phyloP scores from a whole-genome alignment of 208 protist species.

The Vickermania ingenoplastis region DNA sequence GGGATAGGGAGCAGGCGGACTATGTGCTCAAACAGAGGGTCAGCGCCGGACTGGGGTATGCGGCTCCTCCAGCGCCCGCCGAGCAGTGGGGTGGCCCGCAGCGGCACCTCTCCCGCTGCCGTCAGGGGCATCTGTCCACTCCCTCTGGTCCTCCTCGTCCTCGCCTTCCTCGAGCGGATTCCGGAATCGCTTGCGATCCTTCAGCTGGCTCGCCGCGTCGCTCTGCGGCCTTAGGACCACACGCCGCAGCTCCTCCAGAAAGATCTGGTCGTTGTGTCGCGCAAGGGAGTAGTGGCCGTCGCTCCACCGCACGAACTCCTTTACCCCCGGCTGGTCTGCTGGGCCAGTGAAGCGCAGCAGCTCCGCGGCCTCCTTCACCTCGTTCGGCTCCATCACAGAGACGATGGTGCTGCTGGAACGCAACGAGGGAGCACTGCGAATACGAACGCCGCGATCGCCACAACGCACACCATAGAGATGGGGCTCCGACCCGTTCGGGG shows the following conservation, averaged over 20 bases:
- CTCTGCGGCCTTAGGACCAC: too few relatives aligned
- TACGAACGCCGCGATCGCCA: slow-evolving; percentile 26
- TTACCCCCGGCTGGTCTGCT: neutral
- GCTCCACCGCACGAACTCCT: slow-evolving; percentile 60
- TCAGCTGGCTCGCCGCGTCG: too few relatives aligned
- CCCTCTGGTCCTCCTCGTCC: too few relatives aligned
- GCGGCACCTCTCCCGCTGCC: too few relatives aligned
- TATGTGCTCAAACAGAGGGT: too few relatives aligned
- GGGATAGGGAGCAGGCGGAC: too few relatives aligned
- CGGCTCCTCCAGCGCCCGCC: too few relatives aligned
- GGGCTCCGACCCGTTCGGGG: slow-evolving; percentile 14
- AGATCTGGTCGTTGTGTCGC: slow-evolving; percentile 29
- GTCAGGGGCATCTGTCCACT: too few relatives aligned
- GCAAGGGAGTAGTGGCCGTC: slow-evolving; percentile 56
- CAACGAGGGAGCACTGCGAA: slow-evolving; percentile 36
- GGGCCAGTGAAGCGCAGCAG: slow-evolving; percentile 12
- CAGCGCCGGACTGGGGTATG: too few relatives aligned
- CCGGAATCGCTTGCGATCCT: too few relatives aligned
- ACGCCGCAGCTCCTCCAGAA: slow-evolving; percentile 30
- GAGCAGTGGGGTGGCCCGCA: too few relatives aligned
- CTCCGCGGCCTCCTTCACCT: slow-evolving; percentile 46
- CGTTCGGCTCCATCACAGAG: slow-evolving; percentile 50
- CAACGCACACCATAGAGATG: slow-evolving; percentile 46
- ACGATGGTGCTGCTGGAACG: slow-evolving; percentile 12
- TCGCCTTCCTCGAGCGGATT: too few relatives aligned